A percentile compares a stretch with the other conserved stretches of the same genome.
Conservation (phyloP, 2,329 filamentous ascomycete genomes). For the Aspergillus thermomutatus region DNA sequence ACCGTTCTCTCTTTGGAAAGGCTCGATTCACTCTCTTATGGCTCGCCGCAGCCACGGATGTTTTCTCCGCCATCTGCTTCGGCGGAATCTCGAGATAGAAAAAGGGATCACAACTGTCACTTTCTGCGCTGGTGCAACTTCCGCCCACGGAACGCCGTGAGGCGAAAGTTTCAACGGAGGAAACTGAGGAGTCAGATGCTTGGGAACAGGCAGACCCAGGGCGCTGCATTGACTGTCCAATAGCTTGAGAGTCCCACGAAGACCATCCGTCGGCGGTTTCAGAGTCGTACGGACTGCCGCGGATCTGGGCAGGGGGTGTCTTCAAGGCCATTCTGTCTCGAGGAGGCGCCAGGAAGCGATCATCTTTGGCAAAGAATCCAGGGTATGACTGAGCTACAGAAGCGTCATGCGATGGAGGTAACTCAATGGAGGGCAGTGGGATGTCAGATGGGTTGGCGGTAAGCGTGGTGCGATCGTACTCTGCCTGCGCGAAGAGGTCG, state of each 20-base stretch:
- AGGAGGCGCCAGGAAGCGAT: slow-evolving; percentile 39
- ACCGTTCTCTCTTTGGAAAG: slow-evolving; percentile 34
- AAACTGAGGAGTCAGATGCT: slow-evolving; percentile 60
- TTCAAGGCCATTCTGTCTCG: slow-evolving; percentile 37
- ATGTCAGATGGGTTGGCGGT: slow-evolving; percentile 34
- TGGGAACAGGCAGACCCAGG: slow-evolving; percentile 58
- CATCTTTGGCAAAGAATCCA: slow-evolving; percentile 26
- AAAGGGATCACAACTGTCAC: slow-evolving; percentile 57
- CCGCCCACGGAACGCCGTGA: slow-evolving; percentile 57
- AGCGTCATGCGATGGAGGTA: slow-evolving; percentile 27
- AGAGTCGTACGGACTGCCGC: slow-evolving; percentile 31
- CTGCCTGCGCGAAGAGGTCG: slow-evolving; percentile 32
- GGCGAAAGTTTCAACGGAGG: slow-evolving; percentile 55
- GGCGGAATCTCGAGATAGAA: slow-evolving; percentile 40
- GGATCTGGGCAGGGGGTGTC: slow-evolving; percentile 46
- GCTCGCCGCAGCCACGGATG: slow-evolving; percentile 32
- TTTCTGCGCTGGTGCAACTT: slow-evolving; percentile 60
- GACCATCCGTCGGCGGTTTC: slow-evolving; percentile 33
- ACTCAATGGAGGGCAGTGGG: slow-evolving; percentile 44
- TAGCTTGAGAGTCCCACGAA: slow-evolving; percentile 27
- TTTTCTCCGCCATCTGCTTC: slow-evolving; percentile 32
- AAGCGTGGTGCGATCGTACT: slow-evolving; percentile 34
- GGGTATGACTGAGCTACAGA: slow-evolving; percentile 22
- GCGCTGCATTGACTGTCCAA: slow-evolving; percentile 48
- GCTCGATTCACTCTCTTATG: slow-evolving; percentile 23